A percentile compares a stretch with the other conserved stretches of the same genome.
Evolutionary conservation across 1,139 yeast genomes (phyloP).

Genomic region (Nadsonia commutata): DNA sequence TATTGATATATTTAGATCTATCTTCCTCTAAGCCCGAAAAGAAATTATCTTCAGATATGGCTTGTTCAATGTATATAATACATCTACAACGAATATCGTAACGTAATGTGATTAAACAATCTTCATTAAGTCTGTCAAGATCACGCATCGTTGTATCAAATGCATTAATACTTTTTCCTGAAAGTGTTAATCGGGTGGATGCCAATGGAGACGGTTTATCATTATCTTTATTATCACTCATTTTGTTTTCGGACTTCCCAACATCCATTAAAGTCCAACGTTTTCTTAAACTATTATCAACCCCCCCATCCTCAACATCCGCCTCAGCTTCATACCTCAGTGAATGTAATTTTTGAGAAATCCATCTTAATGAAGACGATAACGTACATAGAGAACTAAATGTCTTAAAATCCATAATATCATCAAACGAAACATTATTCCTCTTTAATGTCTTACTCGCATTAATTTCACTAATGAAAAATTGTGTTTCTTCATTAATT

Average conservation of each 20-base stretch:
- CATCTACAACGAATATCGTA: slow-evolving; percentile 53
- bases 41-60: slow-evolving; percentile 25
- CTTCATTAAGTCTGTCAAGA: slow-evolving; percentile 34
- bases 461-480: slow-evolving; percentile 10
- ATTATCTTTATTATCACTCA: not conserved
- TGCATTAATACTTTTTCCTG: slow-evolving; percentile 28
- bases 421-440: slow-evolving; percentile 8
- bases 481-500: slow-evolving; percentile 9
- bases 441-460: slow-evolving; percentile 7
- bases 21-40: slow-evolving; percentile 40
- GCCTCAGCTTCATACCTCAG: slow-evolving; percentile 11
- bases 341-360: slow-evolving; percentile 12
- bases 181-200: slow-evolving; percentile 14
- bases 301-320: slow-evolving; percentile 5
- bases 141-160: slow-evolving; percentile 36
- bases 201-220: slow-evolving; percentile 2
- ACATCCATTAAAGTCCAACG: slow-evolving; percentile 21
- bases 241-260: slow-evolving; percentile 7
- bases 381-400: slow-evolving; percentile 14
- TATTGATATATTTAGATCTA: slow-evolving; percentile 46
- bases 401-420: slow-evolving; percentile 14
- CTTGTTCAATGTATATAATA: slow-evolving; percentile 41
- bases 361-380: slow-evolving; percentile 16
- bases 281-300: slow-evolving; percentile 13
- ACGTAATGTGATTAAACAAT: slow-evolving; percentile 42